Base-by-base conservation (phyloP, 139 green algal genomes). In the Coelastrella sp. region DNA sequence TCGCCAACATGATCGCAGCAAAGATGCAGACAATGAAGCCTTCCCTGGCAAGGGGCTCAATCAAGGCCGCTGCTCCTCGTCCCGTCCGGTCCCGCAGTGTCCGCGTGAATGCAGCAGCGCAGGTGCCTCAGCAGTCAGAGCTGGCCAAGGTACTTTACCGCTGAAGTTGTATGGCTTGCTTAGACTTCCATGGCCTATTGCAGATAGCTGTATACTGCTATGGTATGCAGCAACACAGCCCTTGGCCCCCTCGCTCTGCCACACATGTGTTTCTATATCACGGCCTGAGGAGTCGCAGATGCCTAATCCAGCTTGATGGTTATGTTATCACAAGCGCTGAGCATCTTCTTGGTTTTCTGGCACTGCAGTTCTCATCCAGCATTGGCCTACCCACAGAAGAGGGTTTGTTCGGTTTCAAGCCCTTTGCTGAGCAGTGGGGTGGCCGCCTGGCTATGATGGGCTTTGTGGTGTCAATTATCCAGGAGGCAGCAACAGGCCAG, bases 401-500 rank as follows among this genome's bases (percentile, higher is more conserved):
- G 79, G 95, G 95, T 19, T 75, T 95, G 5, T 97, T 97, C 83
- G 95, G 95, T 16, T 97, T 97, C 92, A 94, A 91, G 19, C 95
- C 95, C 8, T 97, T 97, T 83, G 78, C 91, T 11, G 95, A 97
- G 93, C 87, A 95, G 47, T 97, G 94, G 93, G 91, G 92, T 0
- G 94, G 95, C 10, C 93, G 95, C 23, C 92, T 95, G 86, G 94
- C 94, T 8, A 96, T 96, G 95, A 89, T 96, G 64, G 95, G 95
- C 66, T 97, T 97, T 87, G 80, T 96, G 2, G 89, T 86, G 13
- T 89, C 47, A 75, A 92, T 96, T 16, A 82, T 94, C 1, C 94
- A 91, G 64, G 95, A 97, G 91, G 93, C 92, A 64, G 80, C 88
- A 11, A 95, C 92, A 8, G 87, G 87, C n/a, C 56, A 60, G 7